Conservation (phyloP, 345 rosid genomes). For the Arabis hirsuta region DNA sequence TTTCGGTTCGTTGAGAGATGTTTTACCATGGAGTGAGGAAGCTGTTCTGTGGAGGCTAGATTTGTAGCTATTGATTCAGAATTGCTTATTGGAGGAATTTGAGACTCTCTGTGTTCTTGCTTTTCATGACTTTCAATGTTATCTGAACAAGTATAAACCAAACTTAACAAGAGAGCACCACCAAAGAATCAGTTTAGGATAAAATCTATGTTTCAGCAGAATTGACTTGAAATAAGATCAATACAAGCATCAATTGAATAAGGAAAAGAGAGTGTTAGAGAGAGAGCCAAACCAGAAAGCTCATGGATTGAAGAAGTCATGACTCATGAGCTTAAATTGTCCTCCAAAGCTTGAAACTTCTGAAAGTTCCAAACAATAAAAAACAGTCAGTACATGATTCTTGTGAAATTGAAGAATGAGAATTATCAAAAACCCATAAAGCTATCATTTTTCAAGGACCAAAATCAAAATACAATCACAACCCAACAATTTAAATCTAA, state of each 20-base stretch:
- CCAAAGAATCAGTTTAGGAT: conserved; percentile 26
- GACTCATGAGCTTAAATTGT: conserved; percentile 27
- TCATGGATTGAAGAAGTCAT: conserved; percentile 45
- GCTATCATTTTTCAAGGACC: background rate
- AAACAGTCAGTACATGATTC: conserved; percentile 3
- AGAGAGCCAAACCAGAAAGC: conserved; percentile 33
- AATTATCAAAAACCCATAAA: background rate
- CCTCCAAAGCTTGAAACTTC: background rate
- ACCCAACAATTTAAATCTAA: background rate
- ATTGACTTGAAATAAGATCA: background rate
- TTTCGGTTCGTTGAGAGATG: background rate
- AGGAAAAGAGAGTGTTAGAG: background rate
- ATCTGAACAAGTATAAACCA: conserved; percentile 44
- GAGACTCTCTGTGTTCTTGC: conserved; percentile 58
- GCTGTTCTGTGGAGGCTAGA: conserved; percentile 50
- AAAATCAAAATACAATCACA: background rate
- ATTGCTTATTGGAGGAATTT: conserved; percentile 50
- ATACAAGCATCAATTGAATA: background rate
- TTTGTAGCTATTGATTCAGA: conserved; percentile 53
- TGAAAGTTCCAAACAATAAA: conserved; percentile 20
- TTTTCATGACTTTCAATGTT: conserved; percentile 69
- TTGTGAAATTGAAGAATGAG: background rate
- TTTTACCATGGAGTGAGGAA: conserved; percentile 59
- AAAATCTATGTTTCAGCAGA: background rate
- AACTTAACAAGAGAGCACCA: conserved; percentile 34